A percentile compares a stretch with the other conserved stretches of the same genome.
phyloP scores from a whole-genome alignment of 2,329 filamentous ascomycete genomes.

The Graphiopsis chlorocephala region DNA sequence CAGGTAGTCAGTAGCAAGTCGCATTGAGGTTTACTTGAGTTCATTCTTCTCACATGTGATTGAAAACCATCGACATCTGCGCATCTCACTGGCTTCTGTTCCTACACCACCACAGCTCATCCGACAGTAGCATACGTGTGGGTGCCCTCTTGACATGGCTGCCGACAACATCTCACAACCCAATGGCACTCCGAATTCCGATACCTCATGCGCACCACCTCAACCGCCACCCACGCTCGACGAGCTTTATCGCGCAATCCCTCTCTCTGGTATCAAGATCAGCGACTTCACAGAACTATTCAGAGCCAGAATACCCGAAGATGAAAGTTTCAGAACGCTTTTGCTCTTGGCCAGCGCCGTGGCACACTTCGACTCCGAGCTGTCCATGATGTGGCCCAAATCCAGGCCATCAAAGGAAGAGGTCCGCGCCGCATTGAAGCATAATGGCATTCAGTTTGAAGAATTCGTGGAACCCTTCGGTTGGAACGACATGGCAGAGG shows the following conservation, averaged over 20 bases:
- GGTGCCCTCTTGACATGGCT: neutral
- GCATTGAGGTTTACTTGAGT: neutral
- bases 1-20: neutral
- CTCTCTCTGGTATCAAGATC: neutral
- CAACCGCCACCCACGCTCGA: neutral
- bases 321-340: neutral
- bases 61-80: neutral
- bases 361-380: neutral
- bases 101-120: neutral
- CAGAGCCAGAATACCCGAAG: neutral
- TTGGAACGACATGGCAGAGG: neutral
- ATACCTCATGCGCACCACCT: neutral
- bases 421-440: neutral
- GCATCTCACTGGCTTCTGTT: neutral
- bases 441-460: neutral
- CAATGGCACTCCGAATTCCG: neutral
- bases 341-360: neutral
- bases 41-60: neutral
- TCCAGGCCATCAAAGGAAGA: neutral
- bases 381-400: neutral
- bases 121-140: too few relatives aligned
- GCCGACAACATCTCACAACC: neutral
- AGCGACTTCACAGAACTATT: neutral
- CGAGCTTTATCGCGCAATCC: neutral
- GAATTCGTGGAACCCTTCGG: neutral